phyloP scores from a whole-genome alignment of 371 early-diverging fungal species.

The Apophysomyces variabilis region DNA sequence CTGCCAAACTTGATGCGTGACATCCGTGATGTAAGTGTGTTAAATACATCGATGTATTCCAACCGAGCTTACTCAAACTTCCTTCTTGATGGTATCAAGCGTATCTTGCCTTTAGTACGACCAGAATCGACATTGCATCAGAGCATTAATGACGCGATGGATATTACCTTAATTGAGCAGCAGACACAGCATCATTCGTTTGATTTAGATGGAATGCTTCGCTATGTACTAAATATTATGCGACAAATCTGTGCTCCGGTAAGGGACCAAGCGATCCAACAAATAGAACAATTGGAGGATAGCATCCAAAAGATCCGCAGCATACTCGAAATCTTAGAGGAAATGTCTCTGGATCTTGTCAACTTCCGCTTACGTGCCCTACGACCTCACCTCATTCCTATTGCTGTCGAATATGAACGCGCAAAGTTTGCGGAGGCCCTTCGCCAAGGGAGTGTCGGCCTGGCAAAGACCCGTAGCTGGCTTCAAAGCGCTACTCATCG shows the following conservation, averaged over 20 bases:
- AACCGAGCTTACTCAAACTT: not conserved
- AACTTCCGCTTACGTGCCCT: conserved; percentile 68
- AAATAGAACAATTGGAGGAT: conserved; percentile 28
- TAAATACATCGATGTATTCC: not conserved
- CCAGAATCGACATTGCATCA: conserved; percentile 31
- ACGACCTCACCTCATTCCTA: conserved; percentile 65
- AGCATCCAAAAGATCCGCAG: conserved; percentile 46
- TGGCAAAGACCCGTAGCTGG: conserved; percentile 65
- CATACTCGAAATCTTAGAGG: conserved; percentile 62
- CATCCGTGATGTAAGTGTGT: conserved; percentile 55
- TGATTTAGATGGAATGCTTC: conserved; percentile 47
- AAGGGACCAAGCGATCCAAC: conserved; percentile 66
- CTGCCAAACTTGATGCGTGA: conserved; percentile 57
- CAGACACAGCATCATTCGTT: conserved; percentile 54
- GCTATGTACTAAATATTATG: conserved; percentile 59
- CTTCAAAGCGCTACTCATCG: conserved; percentile 39
- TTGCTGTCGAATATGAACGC: conserved; percentile 76
- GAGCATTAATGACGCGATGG: conserved; percentile 63
- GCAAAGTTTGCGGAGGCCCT: conserved; percentile 63
- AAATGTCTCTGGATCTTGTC: conserved; percentile 77
- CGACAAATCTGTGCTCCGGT: conserved; percentile 76
- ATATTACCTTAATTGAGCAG: conserved; percentile 61
- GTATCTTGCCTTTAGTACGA: conserved; percentile 46
- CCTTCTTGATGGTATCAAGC: conserved; percentile 17
- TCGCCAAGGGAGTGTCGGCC: conserved; percentile 36